A percentile compares a stretch with the other conserved stretches of the same genome.
Evolutionary conservation across 106 monocot species (phyloP).

Genomic region (Dioscorea alata): DNA sequence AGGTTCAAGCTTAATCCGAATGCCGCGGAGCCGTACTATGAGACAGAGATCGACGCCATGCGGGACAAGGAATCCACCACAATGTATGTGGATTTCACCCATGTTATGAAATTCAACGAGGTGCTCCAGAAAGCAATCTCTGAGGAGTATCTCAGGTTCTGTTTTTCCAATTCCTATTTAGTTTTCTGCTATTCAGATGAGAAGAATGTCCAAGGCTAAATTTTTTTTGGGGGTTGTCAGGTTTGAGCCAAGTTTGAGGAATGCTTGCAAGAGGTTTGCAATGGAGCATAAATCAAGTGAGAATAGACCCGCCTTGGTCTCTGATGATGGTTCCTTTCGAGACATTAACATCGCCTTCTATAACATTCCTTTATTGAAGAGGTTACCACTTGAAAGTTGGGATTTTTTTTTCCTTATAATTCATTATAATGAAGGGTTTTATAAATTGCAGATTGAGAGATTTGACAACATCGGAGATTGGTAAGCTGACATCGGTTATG

Average conservation of each 20-base stretch:
- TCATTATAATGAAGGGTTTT: not conserved
- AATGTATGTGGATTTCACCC: slow-evolving; percentile 92
- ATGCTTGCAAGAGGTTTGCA: slow-evolving; percentile 86
- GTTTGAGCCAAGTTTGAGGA: slow-evolving; percentile 80
- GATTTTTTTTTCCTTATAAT: not conserved
- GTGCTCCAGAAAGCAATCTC: slow-evolving; percentile 83
- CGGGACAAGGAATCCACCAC: slow-evolving; percentile 75
- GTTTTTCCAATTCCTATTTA: not conserved
- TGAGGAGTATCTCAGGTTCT: slow-evolving; percentile 81
- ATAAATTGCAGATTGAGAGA: slow-evolving; percentile 65
- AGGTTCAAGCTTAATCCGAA: slow-evolving; percentile 68
- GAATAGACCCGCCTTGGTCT: slow-evolving; percentile 43
- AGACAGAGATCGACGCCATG: slow-evolving; percentile 93
- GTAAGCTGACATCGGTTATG: slow-evolving; percentile 89
- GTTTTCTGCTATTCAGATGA: not conserved
- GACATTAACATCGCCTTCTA: slow-evolving; percentile 91
- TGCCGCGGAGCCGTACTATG: slow-evolving; percentile 67
- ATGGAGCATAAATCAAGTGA: slow-evolving; percentile 55
- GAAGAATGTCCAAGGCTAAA: too few relatives aligned
- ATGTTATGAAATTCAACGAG: slow-evolving; percentile 91
- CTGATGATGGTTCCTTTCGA: slow-evolving; percentile 67
- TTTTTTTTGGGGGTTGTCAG: slow-evolving; percentile 14
- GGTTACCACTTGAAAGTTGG: slow-evolving; percentile 20
- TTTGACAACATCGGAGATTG: slow-evolving; percentile 84
- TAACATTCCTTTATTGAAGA: slow-evolving; percentile 88